Evolutionary conservation across 768 basidiomycete genomes (phyloP).

Genomic region (Sporobolomyces roseus): DNA sequence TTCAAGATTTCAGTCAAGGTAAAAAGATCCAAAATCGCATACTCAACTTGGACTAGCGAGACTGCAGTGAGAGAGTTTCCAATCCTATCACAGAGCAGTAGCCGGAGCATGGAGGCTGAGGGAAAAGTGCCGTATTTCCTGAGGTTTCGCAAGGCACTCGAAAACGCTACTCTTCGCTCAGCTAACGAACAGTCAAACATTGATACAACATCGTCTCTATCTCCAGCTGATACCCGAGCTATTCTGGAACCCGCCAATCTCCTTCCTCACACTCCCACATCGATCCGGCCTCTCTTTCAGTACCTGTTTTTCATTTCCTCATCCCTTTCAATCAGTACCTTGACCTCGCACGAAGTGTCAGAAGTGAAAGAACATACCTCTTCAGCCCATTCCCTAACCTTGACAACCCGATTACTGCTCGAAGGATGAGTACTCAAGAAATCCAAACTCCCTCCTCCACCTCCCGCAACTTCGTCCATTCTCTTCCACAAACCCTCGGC

Average conservation of each 20-base stretch:
- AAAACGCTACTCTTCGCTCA: no score
- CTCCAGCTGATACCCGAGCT: conserved; percentile 9
- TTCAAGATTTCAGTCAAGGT: no score
- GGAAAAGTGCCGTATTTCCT: no score
- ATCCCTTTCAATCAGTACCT: no score
- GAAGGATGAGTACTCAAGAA: conserved; percentile 81
- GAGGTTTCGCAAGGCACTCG: no score
- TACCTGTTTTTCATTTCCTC: neutral
- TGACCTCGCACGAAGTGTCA: no score
- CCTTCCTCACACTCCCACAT: conserved; percentile 13
- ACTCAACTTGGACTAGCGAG: no score
- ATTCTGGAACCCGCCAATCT: conserved; percentile 14
- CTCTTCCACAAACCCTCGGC: conserved; percentile 74
- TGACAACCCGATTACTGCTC: conserved; percentile 64
- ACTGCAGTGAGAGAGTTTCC: no score
- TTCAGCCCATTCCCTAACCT: conserved; percentile 40
- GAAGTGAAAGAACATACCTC: conserved; percentile 13
- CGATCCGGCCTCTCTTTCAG: conserved; percentile 18
- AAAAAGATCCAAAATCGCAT: no score
- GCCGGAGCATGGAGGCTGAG: no score
- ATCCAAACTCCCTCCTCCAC: conserved; percentile 48
- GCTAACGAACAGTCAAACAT: no score
- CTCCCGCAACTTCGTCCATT: conserved; percentile 59
- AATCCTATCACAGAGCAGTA: no score
- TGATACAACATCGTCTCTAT: neutral